phyloP scores from a whole-genome alignment of 2,329 filamentous ascomycete species.

The Clonostachys chloroleuca region DNA sequence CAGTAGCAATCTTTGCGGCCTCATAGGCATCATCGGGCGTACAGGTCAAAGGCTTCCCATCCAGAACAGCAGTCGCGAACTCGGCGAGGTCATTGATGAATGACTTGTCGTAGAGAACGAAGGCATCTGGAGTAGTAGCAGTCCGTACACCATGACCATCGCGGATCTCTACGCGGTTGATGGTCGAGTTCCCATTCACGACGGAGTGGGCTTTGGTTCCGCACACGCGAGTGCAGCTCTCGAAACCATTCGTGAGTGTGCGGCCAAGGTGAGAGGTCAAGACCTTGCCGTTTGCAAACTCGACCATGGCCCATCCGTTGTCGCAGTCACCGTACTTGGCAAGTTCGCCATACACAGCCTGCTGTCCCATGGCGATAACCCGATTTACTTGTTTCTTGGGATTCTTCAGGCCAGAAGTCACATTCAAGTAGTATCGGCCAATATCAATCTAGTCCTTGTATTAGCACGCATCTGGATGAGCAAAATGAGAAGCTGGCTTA shows the following conservation, averaged over 20 bases:
- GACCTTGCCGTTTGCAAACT: slow-evolving; percentile 27
- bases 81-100: slow-evolving; percentile 12
- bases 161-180: background rate
- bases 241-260: slow-evolving; percentile 26
- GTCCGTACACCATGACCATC: background rate
- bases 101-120: slow-evolving; percentile 10
- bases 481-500: slow-evolving; percentile 3
- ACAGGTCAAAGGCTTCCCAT: slow-evolving; percentile 10
- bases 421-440: slow-evolving; percentile 15
- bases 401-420: slow-evolving; percentile 14
- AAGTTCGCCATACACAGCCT: slow-evolving; percentile 21
- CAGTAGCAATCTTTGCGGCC: slow-evolving; percentile 11
- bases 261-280: slow-evolving; percentile 22
- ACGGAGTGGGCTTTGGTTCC: slow-evolving; percentile 24
- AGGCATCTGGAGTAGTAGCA: slow-evolving; percentile 7
- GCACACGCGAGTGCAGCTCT: slow-evolving; percentile 22
- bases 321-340: slow-evolving; percentile 17
- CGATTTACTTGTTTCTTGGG: slow-evolving; percentile 21
- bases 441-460: slow-evolving; percentile 11
- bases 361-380: slow-evolving; percentile 20
- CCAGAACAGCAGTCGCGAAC: slow-evolving; percentile 10
- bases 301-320: slow-evolving; percentile 25
- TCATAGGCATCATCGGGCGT: slow-evolving; percentile 12
- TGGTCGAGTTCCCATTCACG: slow-evolving; percentile 10
- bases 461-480: background rate